Evolutionary conservation across 306 rosid genomes (phyloP), one percentile per base, ranked within the genome.

Genomic region (Quillaja saponaria): DNA sequence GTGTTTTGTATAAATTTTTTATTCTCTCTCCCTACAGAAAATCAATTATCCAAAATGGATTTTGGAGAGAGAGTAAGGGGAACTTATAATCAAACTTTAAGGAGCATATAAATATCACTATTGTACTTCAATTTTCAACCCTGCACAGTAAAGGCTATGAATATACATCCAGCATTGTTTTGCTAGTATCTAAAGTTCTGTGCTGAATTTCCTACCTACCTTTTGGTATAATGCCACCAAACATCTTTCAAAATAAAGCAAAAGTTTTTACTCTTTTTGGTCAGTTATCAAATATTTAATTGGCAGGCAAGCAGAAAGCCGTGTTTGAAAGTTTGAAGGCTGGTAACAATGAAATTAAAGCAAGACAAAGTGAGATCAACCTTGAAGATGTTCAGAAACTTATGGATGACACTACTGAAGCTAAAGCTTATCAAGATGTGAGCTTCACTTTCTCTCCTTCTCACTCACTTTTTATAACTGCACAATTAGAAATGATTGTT

Each of bases 381-480:
- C 64, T 86, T n/a, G 98, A 88, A 0, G 98, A 91, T 78, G 98
- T 91, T 40, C 98, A 88, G 64, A 91, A 86, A 72, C 87, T 91
- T 57, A 73, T 91, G 92, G 98, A 91, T 67, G 96, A 91, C 61
- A 80, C 95, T 5, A 88, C 82, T 39, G 96, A 91, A 79, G 98
- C 98, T 50, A 91, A 82, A 75, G 96, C 95, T 71, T 91, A 91
- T 76, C 98, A 88, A 86, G 98, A 91, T 79, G 98, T 91, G 69
- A 87, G 96, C 53, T 76, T 68, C 19, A 65, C 38, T 66, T 66
- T 42, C 51, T 49, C 20, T 52, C 48, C 57, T 49, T 52, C 61
- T 45, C 45, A 45, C 31, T 35, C 12, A 61, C 69, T 72, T 63
- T 49, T 51, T 12, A 8, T 62, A 46, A 33, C 49, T n/a, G n/a